These are phyloP conservation scores for Neopestalotiopsis sp. DNA, from an alignment of 2,329 filamentous ascomycete species.

Conservation along the genomic window DNA sequence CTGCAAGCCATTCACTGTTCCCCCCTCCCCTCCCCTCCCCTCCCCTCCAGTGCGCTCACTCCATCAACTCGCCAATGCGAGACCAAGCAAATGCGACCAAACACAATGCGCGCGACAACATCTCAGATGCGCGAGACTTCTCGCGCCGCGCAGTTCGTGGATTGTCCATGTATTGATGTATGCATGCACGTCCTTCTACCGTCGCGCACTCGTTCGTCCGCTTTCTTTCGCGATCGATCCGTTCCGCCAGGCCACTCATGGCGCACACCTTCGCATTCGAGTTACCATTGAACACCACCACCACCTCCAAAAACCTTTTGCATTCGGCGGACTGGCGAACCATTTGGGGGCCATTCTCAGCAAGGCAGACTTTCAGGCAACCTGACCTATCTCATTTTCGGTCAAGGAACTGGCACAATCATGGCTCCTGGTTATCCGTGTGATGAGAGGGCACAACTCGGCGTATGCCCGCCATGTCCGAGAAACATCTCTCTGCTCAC, in stretches of 20 bases:
- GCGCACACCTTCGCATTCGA: not conserved
- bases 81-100: slow-evolving; percentile 10
- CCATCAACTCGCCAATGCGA: slow-evolving; percentile 11
- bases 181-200: not conserved
- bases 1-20: slow-evolving; percentile 1
- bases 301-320: not conserved
- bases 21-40: not conserved
- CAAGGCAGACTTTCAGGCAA: slow-evolving; percentile 16
- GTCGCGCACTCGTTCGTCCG: not conserved
- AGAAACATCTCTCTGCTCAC: not conserved
- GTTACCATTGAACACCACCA: not conserved
- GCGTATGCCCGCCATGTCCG: not conserved
- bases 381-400: slow-evolving; percentile 9
- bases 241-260: slow-evolving; percentile 6
- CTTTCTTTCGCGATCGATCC: not conserved
- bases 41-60: not conserved
- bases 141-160: not conserved
- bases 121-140: slow-evolving; percentile 6
- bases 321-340: slow-evolving; percentile 15
- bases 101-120: not conserved
- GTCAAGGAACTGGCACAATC: slow-evolving; percentile 4
- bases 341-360: slow-evolving; percentile 16
- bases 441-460: not conserved
- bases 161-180: too few species aligned
- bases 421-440: not conserved